Evolutionary conservation across 2,329 filamentous ascomycete species (phyloP).

Genomic region (Waltergamsia citrina): DNA sequence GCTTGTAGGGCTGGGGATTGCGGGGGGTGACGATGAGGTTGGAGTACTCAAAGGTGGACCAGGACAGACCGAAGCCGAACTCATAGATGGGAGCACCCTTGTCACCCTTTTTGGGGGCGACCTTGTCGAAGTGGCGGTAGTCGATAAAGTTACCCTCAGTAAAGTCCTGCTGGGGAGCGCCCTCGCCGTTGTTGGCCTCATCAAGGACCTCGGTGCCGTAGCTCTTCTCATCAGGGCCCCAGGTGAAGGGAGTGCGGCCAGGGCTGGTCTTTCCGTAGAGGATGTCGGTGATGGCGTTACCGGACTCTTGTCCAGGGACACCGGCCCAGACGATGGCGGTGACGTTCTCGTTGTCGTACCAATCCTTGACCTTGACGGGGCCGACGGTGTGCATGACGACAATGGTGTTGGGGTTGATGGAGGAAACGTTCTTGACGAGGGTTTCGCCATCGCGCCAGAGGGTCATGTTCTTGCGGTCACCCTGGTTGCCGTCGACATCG

Average conservation of each 20-base stretch:
- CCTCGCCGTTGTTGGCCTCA: slow-evolving; percentile 56
- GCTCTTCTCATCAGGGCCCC: slow-evolving; percentile 56
- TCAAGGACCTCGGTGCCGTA: slow-evolving; percentile 63
- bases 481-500: slow-evolving; percentile 68
- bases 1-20: slow-evolving; percentile 40
- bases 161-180: slow-evolving; percentile 64
- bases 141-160: slow-evolving; percentile 75
- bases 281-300: slow-evolving; percentile 71
- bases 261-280: slow-evolving; percentile 76
- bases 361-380: slow-evolving; percentile 67
- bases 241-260: slow-evolving; percentile 72
- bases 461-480: slow-evolving; percentile 88
- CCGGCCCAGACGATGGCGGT: slow-evolving; percentile 79
- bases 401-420: slow-evolving; percentile 77
- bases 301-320: slow-evolving; percentile 74
- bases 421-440: slow-evolving; percentile 71
- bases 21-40: slow-evolving; percentile 48
- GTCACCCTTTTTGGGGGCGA: slow-evolving; percentile 22
- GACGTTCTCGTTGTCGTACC: slow-evolving; percentile 67
- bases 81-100: slow-evolving; percentile 59
- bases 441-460: slow-evolving; percentile 77
- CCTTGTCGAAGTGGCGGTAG: slow-evolving; percentile 54
- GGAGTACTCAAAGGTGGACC: slow-evolving; percentile 72
- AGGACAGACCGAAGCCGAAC: slow-evolving; percentile 73
- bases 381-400: slow-evolving; percentile 84